Percentiles rank a stretch among this genome's conserved stretches.
phyloP scores from a whole-genome alignment of 1,284 basidiomycete species.

The Filobasidium uniguttulatum region DNA sequence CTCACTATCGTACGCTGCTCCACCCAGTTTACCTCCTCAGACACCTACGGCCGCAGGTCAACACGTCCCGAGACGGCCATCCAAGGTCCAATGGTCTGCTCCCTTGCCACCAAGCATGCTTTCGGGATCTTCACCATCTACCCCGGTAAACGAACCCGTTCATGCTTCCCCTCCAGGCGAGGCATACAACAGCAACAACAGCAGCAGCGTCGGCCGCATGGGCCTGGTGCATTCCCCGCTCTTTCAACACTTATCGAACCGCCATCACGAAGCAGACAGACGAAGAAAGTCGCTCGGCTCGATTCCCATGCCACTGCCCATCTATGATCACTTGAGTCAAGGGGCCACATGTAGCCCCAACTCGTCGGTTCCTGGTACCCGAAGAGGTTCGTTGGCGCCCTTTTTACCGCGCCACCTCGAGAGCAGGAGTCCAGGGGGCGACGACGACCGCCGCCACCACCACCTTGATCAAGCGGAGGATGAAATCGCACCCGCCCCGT shows the following conservation, averaged over 20 bases:
- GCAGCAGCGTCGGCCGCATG: too few species aligned
- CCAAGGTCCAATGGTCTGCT: conserved; percentile 27
- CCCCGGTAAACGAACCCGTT: not conserved
- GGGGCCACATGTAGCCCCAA: not conserved
- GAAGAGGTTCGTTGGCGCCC: not conserved
- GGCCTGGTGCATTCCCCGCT: too few species aligned
- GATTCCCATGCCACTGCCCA: not conserved
- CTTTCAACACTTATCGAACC: not conserved
- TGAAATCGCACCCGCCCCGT: too few species aligned
- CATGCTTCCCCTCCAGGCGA: not conserved
- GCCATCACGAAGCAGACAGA: too few species aligned
- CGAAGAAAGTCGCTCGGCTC: too few species aligned
- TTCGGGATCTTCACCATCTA: too few species aligned
- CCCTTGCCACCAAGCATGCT: too few species aligned
- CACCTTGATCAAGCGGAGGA: not conserved
- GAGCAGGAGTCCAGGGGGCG: too few species aligned
- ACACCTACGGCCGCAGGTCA: too few species aligned
- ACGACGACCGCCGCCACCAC: not conserved
- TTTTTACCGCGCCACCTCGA: too few species aligned
- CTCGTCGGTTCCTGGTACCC: not conserved
- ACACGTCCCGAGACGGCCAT: conserved; percentile 25
- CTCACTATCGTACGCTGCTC: too few species aligned
- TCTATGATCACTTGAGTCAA: not conserved
- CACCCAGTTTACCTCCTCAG: too few species aligned
- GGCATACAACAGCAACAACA: not conserved